Conservation (phyloP, 2,329 filamentous ascomycete species). For the Cladophialophora bantiana region DNA sequence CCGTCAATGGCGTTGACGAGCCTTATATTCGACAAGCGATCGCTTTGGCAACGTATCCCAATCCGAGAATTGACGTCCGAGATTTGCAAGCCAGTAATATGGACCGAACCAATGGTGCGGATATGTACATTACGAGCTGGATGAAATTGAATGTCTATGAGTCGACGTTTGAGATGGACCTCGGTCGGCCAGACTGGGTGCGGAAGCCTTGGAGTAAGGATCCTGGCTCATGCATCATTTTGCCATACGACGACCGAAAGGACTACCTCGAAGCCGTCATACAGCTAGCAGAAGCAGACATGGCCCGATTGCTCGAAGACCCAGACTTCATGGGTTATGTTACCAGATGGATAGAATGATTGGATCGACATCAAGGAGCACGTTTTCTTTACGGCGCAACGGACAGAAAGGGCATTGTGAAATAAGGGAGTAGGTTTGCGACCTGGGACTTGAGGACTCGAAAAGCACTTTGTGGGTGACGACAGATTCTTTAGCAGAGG, state of each 20-base stretch:
- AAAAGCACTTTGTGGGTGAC: conserved; percentile 4
- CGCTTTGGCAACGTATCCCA: conserved; percentile 34
- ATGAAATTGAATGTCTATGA: conserved; percentile 37
- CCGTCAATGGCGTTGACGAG: conserved; percentile 44
- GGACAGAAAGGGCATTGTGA: conserved; percentile 4
- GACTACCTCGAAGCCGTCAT: conserved; percentile 39
- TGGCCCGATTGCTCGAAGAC: conserved; percentile 38
- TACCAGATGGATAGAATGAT: conserved; percentile 34
- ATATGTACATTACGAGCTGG: conserved; percentile 42
- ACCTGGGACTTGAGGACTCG: conserved; percentile 8
- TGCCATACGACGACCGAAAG: conserved; percentile 36
- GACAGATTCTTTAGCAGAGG: not conserved
- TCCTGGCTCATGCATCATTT: conserved; percentile 41
- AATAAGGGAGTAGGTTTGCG: conserved; percentile 2
- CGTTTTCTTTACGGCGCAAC: conserved; percentile 7
- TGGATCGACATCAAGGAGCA: not conserved
- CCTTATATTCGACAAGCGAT: conserved; percentile 42
- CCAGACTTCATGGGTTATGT: conserved; percentile 37
- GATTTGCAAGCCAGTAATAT: conserved; percentile 41
- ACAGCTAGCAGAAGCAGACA: conserved; percentile 39
- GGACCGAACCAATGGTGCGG: conserved; percentile 38
- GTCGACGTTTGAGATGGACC: conserved; percentile 37
- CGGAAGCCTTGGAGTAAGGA: conserved; percentile 41
- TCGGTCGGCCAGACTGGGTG: conserved; percentile 40
- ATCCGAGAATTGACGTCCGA: conserved; percentile 35